Evolutionary conservation across 441 rosid genomes (phyloP).

Genomic region (Jatropha podagrica): DNA sequence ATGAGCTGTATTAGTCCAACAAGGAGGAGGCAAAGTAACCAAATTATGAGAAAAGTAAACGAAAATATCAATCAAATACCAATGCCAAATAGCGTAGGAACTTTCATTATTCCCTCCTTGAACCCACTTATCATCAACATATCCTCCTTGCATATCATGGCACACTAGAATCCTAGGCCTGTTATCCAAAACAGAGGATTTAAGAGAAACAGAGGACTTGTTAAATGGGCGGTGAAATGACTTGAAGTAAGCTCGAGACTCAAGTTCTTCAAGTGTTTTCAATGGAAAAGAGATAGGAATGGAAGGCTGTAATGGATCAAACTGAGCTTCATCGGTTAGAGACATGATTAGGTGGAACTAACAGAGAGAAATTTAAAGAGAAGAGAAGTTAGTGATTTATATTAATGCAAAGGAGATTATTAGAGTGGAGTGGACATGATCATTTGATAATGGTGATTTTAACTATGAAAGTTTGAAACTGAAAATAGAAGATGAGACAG

Average conservation of each 20-base stretch:
- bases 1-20: constrained; percentile 89
- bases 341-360: constrained; percentile 19
- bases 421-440: not conserved
- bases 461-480: not conserved
- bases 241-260: constrained; percentile 58
- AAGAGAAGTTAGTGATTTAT: not conserved
- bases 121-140: constrained; percentile 72
- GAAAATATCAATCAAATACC: constrained; percentile 82
- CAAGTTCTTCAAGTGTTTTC: constrained; percentile 58
- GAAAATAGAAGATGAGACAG: not conserved
- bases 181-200: not conserved
- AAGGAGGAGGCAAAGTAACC: constrained; percentile 88
- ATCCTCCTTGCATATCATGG: constrained; percentile 83
- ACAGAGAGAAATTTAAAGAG: no score
- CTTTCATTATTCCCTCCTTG: constrained; percentile 68
- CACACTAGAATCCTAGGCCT: constrained; percentile 59
- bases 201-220: constrained; percentile 49
- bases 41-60: constrained; percentile 76
- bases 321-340: not conserved
- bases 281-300: constrained; percentile 69
- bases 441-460: constrained; percentile 5
- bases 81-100: constrained; percentile 78
- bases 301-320: constrained; percentile 58
- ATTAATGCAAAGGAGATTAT: no score
- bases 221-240: constrained; percentile 85